These are phyloP conservation scores for Paramecium pentaurelia DNA, from an alignment of 73 alveolate species.

Conservation along the genomic window DNA sequence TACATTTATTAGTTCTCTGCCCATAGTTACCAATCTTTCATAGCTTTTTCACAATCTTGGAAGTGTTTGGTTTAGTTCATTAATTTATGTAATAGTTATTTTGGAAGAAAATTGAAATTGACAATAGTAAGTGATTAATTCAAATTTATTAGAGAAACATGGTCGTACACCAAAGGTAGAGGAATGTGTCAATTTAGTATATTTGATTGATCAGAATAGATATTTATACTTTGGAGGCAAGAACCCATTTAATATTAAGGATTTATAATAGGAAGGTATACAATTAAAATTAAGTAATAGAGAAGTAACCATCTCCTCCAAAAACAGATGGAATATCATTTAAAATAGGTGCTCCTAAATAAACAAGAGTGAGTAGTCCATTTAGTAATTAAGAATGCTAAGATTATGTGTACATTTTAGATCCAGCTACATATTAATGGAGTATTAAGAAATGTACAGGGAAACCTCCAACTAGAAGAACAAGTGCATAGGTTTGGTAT, in stretches of 20 bases:
- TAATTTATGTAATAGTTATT: slow-evolving; percentile 27
- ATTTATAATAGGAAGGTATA: slow-evolving; percentile 17
- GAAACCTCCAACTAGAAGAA: slow-evolving; percentile 58
- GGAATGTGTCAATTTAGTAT: slow-evolving; percentile 17
- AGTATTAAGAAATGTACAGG: slow-evolving; percentile 42
- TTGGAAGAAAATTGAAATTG: slow-evolving; percentile 27
- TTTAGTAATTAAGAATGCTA: slow-evolving; percentile 22
- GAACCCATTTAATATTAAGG: background rate
- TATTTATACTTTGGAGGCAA: slow-evolving; percentile 50
- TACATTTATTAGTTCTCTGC: background rate
- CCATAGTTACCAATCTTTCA: background rate
- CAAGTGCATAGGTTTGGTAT: slow-evolving; percentile 52
- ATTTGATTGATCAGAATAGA: slow-evolving; percentile 34
- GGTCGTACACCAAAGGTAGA: slow-evolving; percentile 52
- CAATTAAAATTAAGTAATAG: background rate
- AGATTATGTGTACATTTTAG: slow-evolving; percentile 26
- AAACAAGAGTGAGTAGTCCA: slow-evolving; percentile 42
- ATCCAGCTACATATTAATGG: slow-evolving; percentile 47
- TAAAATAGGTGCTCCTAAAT: slow-evolving; percentile 24
- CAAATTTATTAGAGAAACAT: background rate
- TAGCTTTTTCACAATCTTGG: background rate
- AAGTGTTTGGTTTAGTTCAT: background rate
- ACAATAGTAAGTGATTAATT: background rate
- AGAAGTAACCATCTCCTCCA: slow-evolving; percentile 46
- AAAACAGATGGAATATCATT: slow-evolving; percentile 52